Evolutionary conservation across 495 filamentous ascomycete species (phyloP), one percentile per base, ranked within the genome.

Genomic region (Trichoderma erinaceum): DNA sequence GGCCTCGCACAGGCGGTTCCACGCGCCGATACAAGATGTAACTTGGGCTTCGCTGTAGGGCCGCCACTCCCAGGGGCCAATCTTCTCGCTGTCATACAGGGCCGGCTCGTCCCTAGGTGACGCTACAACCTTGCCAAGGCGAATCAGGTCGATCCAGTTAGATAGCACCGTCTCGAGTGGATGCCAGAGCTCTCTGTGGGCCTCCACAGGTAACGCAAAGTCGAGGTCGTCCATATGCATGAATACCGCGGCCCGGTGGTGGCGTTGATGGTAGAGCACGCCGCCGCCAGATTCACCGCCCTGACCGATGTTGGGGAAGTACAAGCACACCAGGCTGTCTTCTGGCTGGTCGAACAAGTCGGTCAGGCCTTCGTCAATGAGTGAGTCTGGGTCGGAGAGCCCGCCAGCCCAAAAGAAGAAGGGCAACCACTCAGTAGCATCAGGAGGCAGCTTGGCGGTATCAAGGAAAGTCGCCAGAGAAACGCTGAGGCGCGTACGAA

Each of bases 141-240:
- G 71, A 35, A 76, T 50, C 43, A 77, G 67, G 12, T 70, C n/a
- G 29, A 79, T 75, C 78, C 76, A 80, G 21, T 79, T 73, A n/a
- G 70, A 73, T 6, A 80, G 73, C 18, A 80, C 70, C 0, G 78
- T 80, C 71, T 79, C 78, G 3, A 79, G 68, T 0, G 78, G 77
- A 38, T 74, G 71, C 76, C 78, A 80, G 27, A 78, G 68, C 32
- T 52, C 35, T 1, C 7, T 23, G 25, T 70, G 68, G 15, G 21
- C 44, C n/a, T 75, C 71, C n/a, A 67, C 29, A 2, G 70, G 70
- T 27, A 72, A 43, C 21, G 70, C 66, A 46, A 29, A 71, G 56
- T 65, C 61, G 56, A 56, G 25, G 41, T 75, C 74, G 4, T 74
- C 74, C 25, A 68, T 68, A 52, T 67, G 48, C 64, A 76, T 67